Base-by-base conservation (phyloP, 2,329 filamentous ascomycete genomes). In the Zasmidium cellare region DNA sequence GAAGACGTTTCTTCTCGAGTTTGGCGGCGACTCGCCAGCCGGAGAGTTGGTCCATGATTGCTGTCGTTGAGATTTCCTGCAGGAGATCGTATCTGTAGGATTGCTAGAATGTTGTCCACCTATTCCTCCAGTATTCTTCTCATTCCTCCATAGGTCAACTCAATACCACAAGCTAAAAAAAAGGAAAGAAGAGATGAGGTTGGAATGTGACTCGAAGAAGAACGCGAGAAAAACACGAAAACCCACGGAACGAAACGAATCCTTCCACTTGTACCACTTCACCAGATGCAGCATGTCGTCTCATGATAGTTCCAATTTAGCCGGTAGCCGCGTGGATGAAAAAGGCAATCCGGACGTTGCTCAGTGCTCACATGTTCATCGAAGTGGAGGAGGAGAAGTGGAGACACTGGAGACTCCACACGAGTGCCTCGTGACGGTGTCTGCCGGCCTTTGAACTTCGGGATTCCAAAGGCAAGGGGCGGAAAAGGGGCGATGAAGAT, bases 1-100 rank as follows among this genome's bases (percentile, higher is more conserved):
- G 79, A 59, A 87, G 77, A 45, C 73, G 71, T 18, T 76, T 72
- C 75, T 86, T 86, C 74, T 85, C 76, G 3, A 83, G 71, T 61
- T 75, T 76, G 25, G 62, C 49, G 16, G 68, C 68, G 9, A 72
- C 58, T 45, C 67, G 64, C 38, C 59, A 65, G 19, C 64, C 64
- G n/a, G 19, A 55, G 49, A 67, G 53, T 61, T 65, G 66, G 56
- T 67, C 65, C 64, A 67, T 67, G 9, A 18, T 18, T 38, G 25
- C 20, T 38, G 16, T 14, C 7, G 5, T 41, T 14, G 35, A 41
- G 7, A 9, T 14, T 9, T 9, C 35, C 16, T n/a, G 12, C 35
- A n/a, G 25, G 11, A 6, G 25, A 28, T 28, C 11, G 25, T 28
- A 11, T 11, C 5, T 11, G 11, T 11, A 6, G 25, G 11, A 6